These are phyloP conservation scores for Apiospora koreana DNA, from an alignment of 2,329 filamentous ascomycete species.

Conservation along the genomic window DNA sequence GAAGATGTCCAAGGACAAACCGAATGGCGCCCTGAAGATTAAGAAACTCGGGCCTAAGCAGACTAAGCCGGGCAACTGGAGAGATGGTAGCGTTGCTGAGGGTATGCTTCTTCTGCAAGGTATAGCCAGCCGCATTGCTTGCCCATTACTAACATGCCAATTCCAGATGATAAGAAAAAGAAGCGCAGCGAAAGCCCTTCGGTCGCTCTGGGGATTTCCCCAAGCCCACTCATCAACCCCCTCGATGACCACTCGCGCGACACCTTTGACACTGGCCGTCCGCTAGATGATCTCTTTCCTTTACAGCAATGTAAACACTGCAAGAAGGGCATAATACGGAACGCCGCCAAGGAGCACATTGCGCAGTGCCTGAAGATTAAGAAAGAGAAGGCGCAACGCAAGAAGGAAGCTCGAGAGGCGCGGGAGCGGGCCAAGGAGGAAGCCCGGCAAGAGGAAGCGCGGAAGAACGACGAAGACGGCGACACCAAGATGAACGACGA, in stretches of 20 bases:
- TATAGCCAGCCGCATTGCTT: background rate
- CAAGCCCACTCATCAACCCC: conserved; percentile 61
- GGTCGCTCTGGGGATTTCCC: conserved; percentile 41
- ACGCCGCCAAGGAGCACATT: conserved; percentile 76
- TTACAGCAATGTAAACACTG: conserved; percentile 90
- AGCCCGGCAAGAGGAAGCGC: conserved; percentile 57
- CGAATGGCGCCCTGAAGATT: conserved; percentile 57
- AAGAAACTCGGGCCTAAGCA: conserved; percentile 65
- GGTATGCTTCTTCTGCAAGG: conserved; percentile 43
- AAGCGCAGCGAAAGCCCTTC: conserved; percentile 43
- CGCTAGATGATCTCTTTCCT: conserved; percentile 78
- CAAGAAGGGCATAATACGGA: conserved; percentile 81
- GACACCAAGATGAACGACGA: conserved; percentile 40
- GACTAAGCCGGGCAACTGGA: conserved; percentile 70
- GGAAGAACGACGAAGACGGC: conserved; percentile 50
- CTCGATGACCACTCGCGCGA: conserved; percentile 76
- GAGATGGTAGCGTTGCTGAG: conserved; percentile 64
- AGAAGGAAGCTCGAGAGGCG: conserved; percentile 74
- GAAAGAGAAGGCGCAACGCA: conserved; percentile 76
- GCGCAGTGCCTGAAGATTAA: conserved; percentile 82
- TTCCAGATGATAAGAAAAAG: conserved; percentile 48
- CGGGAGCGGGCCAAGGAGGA: conserved; percentile 65
- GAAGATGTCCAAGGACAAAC: conserved; percentile 46
- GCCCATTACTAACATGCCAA: background rate
- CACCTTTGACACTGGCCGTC: conserved; percentile 79